Evolutionary conservation across 768 basidiomycete species (phyloP), one percentile per base, ranked within the genome.

Genomic region (Boletus speciosus): DNA sequence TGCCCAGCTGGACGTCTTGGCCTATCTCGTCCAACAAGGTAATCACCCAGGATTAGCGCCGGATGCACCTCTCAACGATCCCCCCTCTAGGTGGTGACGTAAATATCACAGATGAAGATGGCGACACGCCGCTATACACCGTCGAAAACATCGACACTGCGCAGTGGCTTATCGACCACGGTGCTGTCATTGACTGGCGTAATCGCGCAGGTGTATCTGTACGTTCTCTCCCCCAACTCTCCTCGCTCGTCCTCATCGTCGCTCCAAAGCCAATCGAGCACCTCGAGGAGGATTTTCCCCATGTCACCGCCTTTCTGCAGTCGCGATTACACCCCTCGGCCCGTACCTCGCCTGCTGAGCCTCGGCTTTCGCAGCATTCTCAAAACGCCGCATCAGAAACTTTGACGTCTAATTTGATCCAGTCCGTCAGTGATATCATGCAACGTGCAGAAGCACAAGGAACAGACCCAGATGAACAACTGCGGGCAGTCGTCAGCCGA

Each of bases 91-190:
- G 93, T 15, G 94, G 93, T 47, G 81, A 95, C 66, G 88, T 94
- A 53, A 93, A 97, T 65, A 70, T 94, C 56, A 80, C 82, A 1
- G 94, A 97, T 66, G 77, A 76, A 49, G 94, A 97, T 65, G 90
- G 90, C 9, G 94, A 97, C 68, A 96, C 93, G 10, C 94, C 94
- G 10, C 74, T 97, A 16, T 96, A 90, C 76, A 90, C 90, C 25
- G 92, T 92, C 43, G 94, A 97, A 72, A 81, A 83, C 66, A 63
- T 90, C 39, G 81, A 85, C 55, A 88, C 88, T 0, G 93, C 94
- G 3, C 78, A 76, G 14, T 92, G 78, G 71, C 82, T 97, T 57
- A 75, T 96, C 61, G 78, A 88, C 51, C 82, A 87, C 57, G 93
- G 93, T 16, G 93, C 93, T 6, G 67, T 73, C 46, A 68, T 85